Conservation (phyloP, 2,329 filamentous ascomycete species). For the Didymella glomerata region DNA sequence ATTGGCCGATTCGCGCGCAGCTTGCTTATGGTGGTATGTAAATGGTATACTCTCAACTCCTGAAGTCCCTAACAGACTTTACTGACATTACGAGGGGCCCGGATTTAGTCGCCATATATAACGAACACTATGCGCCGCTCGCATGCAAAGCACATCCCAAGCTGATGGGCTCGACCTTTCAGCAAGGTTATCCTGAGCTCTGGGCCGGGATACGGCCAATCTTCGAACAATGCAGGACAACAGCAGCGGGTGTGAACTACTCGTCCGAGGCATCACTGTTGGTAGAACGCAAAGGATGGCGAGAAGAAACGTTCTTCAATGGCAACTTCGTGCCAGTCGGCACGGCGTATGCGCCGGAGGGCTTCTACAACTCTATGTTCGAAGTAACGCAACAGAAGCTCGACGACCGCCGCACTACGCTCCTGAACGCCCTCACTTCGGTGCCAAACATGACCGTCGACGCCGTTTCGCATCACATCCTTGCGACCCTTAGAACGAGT, state of each 20-base stretch:
- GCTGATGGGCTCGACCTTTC: constrained; percentile 45
- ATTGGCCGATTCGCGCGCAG: constrained; percentile 45
- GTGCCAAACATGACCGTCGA: constrained; percentile 34
- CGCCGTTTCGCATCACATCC: constrained; percentile 37
- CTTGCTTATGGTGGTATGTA: constrained; percentile 46
- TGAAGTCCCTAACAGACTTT: not conserved
- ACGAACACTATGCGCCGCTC: constrained; percentile 42
- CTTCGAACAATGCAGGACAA: constrained; percentile 37
- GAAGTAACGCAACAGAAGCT: constrained; percentile 46
- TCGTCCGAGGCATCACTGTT: constrained; percentile 33
- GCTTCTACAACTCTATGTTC: constrained; percentile 45
- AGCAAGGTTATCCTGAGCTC: constrained; percentile 42
- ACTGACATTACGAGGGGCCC: constrained; percentile 32
- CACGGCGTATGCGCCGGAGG: constrained; percentile 37
- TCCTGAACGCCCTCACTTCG: constrained; percentile 44
- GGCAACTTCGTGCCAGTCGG: constrained; percentile 46
- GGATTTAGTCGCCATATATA: constrained; percentile 45
- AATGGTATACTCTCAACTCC: not conserved
- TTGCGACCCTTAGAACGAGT: constrained; percentile 42
- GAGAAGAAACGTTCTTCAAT: constrained; percentile 46
- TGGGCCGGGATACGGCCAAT: constrained; percentile 32
- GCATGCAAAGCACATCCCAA: constrained; percentile 39
- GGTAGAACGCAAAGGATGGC: constrained; percentile 42
- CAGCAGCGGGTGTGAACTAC: constrained; percentile 38
- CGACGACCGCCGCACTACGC: constrained; percentile 42